Conservation (phyloP, 768 basidiomycete genomes). For the Leucocoprinus birnbaumii region DNA sequence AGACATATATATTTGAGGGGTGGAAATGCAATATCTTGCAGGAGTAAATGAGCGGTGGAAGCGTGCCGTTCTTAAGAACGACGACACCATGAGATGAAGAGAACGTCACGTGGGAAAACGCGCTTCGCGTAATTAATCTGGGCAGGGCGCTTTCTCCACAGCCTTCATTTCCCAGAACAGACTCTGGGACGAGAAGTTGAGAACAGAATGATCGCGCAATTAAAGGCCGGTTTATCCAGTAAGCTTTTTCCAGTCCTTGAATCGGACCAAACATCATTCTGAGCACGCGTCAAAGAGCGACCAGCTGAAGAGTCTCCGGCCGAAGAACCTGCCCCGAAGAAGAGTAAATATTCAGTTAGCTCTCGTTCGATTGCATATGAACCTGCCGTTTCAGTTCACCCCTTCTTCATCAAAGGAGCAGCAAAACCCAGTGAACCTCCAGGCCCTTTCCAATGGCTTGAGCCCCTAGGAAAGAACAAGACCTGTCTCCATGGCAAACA, state of each 20-base stretch:
- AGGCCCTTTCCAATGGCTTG: constrained; percentile 36
- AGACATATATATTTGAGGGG: neutral
- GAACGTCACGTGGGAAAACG: too few relatives aligned
- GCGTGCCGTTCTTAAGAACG: too few relatives aligned
- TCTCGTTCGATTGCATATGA: neutral
- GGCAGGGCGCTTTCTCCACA: too few relatives aligned
- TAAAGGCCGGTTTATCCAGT: neutral
- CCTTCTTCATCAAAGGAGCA: constrained; percentile 25
- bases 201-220: neutral
- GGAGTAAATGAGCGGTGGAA: too few relatives aligned
- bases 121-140: too few relatives aligned
- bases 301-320: constrained; percentile 1
- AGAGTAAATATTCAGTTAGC: constrained; percentile 2
- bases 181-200: too few relatives aligned
- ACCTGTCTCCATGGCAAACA: constrained; percentile 43
- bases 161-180: too few relatives aligned
- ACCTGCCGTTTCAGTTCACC: constrained; percentile 25
- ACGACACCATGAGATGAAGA: too few relatives aligned
- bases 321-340: constrained; percentile 7
- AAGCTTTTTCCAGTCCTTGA: neutral
- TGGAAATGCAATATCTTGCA: neutral
- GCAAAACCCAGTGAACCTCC: constrained; percentile 2
- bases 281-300: neutral
- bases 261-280: neutral
- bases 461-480: constrained; percentile 31